These are phyloP conservation scores for Ballota nigra DNA, from an alignment of 257 asterid genomes.

Conservation along the genomic window DNA sequence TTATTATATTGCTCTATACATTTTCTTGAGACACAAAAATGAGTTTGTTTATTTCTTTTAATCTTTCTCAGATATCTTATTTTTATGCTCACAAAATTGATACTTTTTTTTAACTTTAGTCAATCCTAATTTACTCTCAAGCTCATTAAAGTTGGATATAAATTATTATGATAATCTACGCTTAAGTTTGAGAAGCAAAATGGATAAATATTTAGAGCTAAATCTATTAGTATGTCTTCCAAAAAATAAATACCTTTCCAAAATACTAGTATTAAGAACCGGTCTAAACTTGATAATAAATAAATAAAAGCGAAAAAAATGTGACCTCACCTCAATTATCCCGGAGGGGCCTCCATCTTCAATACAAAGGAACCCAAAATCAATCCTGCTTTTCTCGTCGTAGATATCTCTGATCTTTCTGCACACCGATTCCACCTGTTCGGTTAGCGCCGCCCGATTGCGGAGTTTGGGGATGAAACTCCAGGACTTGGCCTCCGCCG, in stretches of 20 bases:
- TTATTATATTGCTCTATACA: no score
- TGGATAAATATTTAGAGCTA: background rate
- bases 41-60: no score
- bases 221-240: background rate
- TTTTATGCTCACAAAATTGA: no score
- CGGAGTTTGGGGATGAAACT: background rate
- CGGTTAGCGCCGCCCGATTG: background rate
- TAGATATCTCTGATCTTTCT: constrained; percentile 22
- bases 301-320: no score
- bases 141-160: background rate
- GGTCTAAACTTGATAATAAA: no score
- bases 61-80: no score
- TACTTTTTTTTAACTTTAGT: background rate
- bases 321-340: background rate
- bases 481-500: constrained; percentile 13
- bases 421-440: constrained; percentile 19
- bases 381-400: constrained; percentile 15
- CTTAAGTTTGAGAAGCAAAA: background rate
- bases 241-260: no score
- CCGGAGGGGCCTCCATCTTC: background rate
- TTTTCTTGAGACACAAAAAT: no score
- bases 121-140: background rate
- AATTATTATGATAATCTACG: background rate
- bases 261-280: no score
- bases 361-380: constrained; percentile 23